Conservation (phyloP, 2,329 filamentous ascomycete species). For the Fusarium dlaminii region DNA sequence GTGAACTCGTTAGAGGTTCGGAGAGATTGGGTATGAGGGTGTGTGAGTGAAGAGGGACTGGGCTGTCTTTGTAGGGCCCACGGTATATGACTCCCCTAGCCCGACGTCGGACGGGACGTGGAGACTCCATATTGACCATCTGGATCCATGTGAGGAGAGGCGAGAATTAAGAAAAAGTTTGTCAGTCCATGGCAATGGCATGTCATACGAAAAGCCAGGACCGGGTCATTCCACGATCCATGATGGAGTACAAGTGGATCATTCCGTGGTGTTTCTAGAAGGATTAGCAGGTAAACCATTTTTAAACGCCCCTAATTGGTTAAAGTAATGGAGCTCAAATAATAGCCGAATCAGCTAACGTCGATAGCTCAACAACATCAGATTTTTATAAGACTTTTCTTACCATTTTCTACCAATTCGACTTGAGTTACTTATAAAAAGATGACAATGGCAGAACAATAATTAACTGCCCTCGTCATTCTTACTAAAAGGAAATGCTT, state of each 20-base stretch:
- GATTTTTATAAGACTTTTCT: background rate
- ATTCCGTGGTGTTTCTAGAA: slow-evolving; percentile 29
- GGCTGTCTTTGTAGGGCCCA: slow-evolving; percentile 24
- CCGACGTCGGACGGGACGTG: slow-evolving; percentile 29
- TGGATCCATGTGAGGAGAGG: slow-evolving; percentile 17
- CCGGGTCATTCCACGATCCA: slow-evolving; percentile 28
- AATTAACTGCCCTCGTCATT: background rate
- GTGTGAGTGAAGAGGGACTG: slow-evolving; percentile 4
- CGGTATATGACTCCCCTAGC: slow-evolving; percentile 14
- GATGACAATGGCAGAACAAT: background rate
- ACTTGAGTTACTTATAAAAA: background rate
- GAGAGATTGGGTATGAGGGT: background rate
- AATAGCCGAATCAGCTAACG: slow-evolving; percentile 11
- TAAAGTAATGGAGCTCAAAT: background rate
- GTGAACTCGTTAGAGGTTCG: slow-evolving; percentile 3
- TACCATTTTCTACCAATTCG: background rate
- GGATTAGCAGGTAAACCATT: background rate
- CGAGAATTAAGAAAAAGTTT: slow-evolving; percentile 25
- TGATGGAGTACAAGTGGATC: slow-evolving; percentile 18
- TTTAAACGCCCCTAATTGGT: slow-evolving; percentile 5
- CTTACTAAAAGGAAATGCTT: background rate
- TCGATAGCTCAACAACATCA: background rate
- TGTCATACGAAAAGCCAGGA: slow-evolving; percentile 23
- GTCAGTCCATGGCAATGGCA: slow-evolving; percentile 25
- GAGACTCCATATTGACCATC: background rate